Conservation (phyloP, 441 rosid genomes). For the Euphorbia celastroides region DNA sequence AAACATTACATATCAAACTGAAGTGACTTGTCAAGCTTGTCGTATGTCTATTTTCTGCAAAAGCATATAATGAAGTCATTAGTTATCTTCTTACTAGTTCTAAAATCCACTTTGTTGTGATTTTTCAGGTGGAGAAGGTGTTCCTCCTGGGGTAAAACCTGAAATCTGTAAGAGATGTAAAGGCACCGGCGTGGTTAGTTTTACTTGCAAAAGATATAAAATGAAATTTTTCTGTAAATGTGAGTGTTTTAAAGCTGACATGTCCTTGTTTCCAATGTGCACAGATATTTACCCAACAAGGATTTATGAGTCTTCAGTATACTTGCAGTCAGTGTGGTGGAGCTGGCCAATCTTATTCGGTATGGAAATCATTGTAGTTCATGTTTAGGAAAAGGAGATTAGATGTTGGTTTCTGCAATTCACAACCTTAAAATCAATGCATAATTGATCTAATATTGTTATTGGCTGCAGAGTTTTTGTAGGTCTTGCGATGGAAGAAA, state of each 20-base stretch:
- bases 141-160: conserved; percentile 96
- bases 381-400: background rate
- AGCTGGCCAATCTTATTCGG: conserved; percentile 68
- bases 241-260: conserved; percentile 14
- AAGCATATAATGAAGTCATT: background rate
- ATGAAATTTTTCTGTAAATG: background rate
- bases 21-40: conserved; percentile 76
- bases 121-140: conserved; percentile 83
- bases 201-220: background rate
- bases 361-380: conserved; percentile 36
- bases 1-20: conserved; percentile 75
- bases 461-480: conserved; percentile 65
- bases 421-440: background rate
- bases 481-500: conserved; percentile 77
- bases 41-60: conserved; percentile 39
- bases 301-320: conserved; percentile 57
- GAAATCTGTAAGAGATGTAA: conserved; percentile 77
- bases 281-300: conserved; percentile 60
- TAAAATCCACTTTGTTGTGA: conserved; percentile 7
- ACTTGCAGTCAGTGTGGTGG: conserved; percentile 82
- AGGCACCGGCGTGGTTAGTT: conserved; percentile 92
- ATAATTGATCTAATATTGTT: conserved; percentile 2
- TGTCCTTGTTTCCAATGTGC: conserved; percentile 17
- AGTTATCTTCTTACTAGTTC: background rate
- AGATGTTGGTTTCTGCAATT: background rate